Conservation (phyloP, 768 basidiomycete genomes). For the Trametes cingulata region DNA sequence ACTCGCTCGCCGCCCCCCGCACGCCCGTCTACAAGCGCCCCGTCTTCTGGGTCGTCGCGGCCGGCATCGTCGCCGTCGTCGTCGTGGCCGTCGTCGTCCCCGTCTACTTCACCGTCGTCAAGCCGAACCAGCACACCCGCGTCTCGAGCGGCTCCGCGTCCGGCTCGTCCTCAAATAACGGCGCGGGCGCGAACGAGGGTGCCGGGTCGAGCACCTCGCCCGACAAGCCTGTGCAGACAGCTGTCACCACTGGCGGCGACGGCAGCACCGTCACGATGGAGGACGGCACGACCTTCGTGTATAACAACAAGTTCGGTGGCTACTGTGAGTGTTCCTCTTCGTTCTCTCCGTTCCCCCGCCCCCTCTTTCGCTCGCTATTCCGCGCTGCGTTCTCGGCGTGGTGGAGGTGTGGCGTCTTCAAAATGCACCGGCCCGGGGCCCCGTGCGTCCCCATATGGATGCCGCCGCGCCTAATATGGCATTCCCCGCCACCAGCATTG, state of each 20-base stretch:
- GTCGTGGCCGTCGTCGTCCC: constrained; percentile 33
- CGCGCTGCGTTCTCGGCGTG: background rate
- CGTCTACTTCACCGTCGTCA: constrained; percentile 30
- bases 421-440: background rate
- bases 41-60: constrained; percentile 21
- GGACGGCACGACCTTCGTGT: constrained; percentile 73
- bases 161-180: background rate
- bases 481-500: too few relatives aligned
- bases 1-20: background rate
- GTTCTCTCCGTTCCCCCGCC: background rate
- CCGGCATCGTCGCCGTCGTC: constrained; percentile 23
- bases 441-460: background rate
- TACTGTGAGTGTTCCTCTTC: constrained; percentile 50
- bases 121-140: constrained; percentile 20
- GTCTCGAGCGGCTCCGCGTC: constrained; percentile 9
- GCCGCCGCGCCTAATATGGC: too few relatives aligned
- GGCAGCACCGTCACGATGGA: constrained; percentile 64
- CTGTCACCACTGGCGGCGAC: constrained; percentile 56
- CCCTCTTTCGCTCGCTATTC: too few relatives aligned
- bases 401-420: too few relatives aligned
- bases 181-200: background rate
- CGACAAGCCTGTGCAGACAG: constrained; percentile 9
- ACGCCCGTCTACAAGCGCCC: constrained; percentile 28
- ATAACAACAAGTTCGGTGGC: constrained; percentile 76
- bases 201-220: constrained; percentile 19